These are phyloP conservation scores for Starmerella powellii DNA, from an alignment of 805 yeast genomes.

Conservation along the genomic window DNA sequence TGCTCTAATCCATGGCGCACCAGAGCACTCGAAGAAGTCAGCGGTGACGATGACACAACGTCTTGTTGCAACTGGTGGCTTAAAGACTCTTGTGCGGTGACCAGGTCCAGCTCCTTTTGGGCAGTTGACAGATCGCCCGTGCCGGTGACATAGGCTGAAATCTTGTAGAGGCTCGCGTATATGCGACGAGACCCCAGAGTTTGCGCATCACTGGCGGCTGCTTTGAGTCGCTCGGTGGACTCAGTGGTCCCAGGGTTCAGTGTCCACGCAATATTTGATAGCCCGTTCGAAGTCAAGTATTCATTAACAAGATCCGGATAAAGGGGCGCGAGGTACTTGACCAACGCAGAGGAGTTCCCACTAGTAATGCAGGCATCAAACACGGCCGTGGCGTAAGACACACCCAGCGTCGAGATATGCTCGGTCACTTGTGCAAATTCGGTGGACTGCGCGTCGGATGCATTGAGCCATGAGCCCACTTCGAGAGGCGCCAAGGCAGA, in stretches of 20 bases:
- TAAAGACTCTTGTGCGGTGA: constrained; percentile 10
- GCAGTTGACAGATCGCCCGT: constrained; percentile 1
- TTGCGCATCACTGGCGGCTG: constrained; percentile 5
- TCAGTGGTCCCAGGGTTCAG: constrained; percentile 9
- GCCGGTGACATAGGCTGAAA: constrained; percentile 7
- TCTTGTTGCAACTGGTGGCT: neutral
- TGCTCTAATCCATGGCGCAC: constrained; percentile 3
- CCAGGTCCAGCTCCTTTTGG: constrained; percentile 5
- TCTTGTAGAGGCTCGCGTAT: constrained; percentile 14
- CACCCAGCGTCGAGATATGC: constrained; percentile 7
- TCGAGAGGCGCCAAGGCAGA: constrained; percentile 47
- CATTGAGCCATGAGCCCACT: constrained; percentile 32
- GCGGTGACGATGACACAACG: neutral
- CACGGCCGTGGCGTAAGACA: constrained; percentile 5
- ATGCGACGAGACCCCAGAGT: constrained; percentile 3
- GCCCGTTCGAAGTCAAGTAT: constrained; percentile 6
- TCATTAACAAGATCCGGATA: constrained; percentile 8
- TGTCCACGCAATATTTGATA: constrained; percentile 17
- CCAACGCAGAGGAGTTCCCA: constrained; percentile 3
- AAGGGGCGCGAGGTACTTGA: constrained; percentile 5
- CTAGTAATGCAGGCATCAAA: constrained; percentile 8
- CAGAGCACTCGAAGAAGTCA: neutral
- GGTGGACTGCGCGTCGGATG: neutral
- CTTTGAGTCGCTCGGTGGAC: constrained; percentile 7
- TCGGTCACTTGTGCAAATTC: neutral